Evolutionary conservation across 306 rosid species (phyloP), one percentile per base, ranked within the genome.

Genomic region (Echinosophora koreensis): DNA sequence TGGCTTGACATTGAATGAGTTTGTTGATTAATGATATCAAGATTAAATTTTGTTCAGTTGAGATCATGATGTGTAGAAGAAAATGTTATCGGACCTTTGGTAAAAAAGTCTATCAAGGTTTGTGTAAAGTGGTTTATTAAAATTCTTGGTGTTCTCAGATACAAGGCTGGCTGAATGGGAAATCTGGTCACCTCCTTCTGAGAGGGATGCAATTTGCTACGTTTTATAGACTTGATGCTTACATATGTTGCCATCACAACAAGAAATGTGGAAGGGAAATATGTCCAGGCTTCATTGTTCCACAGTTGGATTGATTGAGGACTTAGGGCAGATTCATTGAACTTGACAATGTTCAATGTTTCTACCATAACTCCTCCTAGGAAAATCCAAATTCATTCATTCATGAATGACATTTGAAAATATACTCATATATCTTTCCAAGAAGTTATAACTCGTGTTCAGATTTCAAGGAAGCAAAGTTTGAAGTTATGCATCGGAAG

Each of bases 41-140:
- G 58, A 49, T 57, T 57, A 16, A 57, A 27, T 77, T 82, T 66
- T 81, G 76, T 68, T 78, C n/a, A 18, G 38, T 14, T 18, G 57
- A 17, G 54, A 61, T 13, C 32, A 41, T 64, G 72, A 51, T 62
- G 55, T 69, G 69, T 76, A 44, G 73, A 69, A 39, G 60, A 66
- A 60, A 57, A 41, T 32, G 76, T 13, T 72, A 11, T 35, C 73
- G 38, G 69, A 38, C 56, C 18, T 51, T 77, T 34, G 27, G 6
- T 55, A 15, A 55, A 65, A 46, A 37, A 38, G 54, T 42, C 11
- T 55, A 16, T 28, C 57, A 10, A 46, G 17, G 69, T 57, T 66
- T 80, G 67, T 66, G 28, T 17, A 27, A 55, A 74, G 34, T 32
- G 34, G 16, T 65, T 13, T 65, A 8, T 65, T 47, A 42, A 46